Evolutionary conservation across 352 stramenopile genomes (phyloP), one percentile per base, ranked within the genome.

Genomic region (Pythium myriotylum): DNA sequence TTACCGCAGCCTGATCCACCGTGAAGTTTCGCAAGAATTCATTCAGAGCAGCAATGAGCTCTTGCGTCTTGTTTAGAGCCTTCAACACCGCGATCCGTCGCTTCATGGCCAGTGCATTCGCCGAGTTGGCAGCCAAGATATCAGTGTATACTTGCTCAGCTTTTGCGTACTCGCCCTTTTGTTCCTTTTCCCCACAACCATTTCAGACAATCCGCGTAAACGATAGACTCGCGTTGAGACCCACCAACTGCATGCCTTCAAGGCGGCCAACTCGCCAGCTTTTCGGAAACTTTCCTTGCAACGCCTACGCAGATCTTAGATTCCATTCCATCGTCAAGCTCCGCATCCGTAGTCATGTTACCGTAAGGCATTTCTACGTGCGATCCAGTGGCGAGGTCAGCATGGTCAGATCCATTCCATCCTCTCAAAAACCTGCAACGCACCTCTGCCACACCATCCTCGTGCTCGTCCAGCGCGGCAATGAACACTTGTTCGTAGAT

Each of bases 401-500:
- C 41, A 10, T 35, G 5, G 29, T 35, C 10, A 35, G 29, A 35
- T 40, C 10, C 17, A 14, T n/a, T 7, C 40, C 16, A 14, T 46
- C 29, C n/a, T 24, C 40, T 23, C 4, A 55, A 17, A 42, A 49
- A 4, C 17, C 32, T 20, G 6, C 13, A 27, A 54, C 46, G 57
- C 19, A 63, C 45, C 49, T 82, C 57, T 2, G 59, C 64, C 12
- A 77, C 32, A 37, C 58, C 54, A 20, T 59, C 47, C 2, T 79
- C 71, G 58, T 75, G 41, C 23, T 68, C 48, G 52, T 82, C 74
- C 24, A 82, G 47, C 19, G 74, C 70, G 0, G 74, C 74, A 24
- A 82, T 54, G 20, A 82, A 62, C 12, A 73, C 64, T 40, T 79
- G 74, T 48, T 82, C 74, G 55, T 77, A 74, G 40, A 79, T 55